Evolutionary conservation across 345 rosid species (phyloP), one percentile per base, ranked within the genome.

Genomic region (Luvunga scandens): DNA sequence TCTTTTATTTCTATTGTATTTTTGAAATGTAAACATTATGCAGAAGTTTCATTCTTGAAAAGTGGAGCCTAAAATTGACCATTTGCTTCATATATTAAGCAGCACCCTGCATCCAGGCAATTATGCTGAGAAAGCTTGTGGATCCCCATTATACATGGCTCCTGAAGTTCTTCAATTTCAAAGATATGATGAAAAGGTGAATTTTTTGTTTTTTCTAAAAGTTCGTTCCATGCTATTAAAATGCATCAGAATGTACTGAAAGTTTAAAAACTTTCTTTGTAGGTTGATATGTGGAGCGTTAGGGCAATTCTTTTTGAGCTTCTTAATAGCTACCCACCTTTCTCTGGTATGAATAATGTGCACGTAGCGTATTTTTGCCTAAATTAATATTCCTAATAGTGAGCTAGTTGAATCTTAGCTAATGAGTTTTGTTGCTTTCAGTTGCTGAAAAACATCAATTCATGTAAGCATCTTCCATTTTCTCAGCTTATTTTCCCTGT

Each of bases 221-320:
- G 0, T 8, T 19, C 0, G 38, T 33, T 25, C 34, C 6, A 8
- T 73, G 28, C 21, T 38, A 24, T 18, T 38, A 25, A 28, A 73
- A 73, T 25, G 38, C 13, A 66, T 24, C 18, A 18, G 27, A 48
- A 22, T 69, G 9, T 62, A 28, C 77, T 67, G 59, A 81, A 45
- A 62, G 36, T 34, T 39, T 27, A 56, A 31, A 70, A 21, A 27
- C 38, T 8, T 75, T 75, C 13, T 36, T 70, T 62, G 38, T 33
- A 92, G 97, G 91, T 85, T 78, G 94, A 93, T 76, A 89, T 89
- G 92, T 93, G 93, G 94, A 88, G 94, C 76, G 38, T 88, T 33
- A 90, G 94, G 75, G 92, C 88, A 24, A 90, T 93, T 72, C 92
- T 90, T 71, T 93, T 91, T 56, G 89, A 93, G 87, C 88, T 93